phyloP scores from a whole-genome alignment of 768 basidiomycete species.

The Guyanaporus albipodus region DNA sequence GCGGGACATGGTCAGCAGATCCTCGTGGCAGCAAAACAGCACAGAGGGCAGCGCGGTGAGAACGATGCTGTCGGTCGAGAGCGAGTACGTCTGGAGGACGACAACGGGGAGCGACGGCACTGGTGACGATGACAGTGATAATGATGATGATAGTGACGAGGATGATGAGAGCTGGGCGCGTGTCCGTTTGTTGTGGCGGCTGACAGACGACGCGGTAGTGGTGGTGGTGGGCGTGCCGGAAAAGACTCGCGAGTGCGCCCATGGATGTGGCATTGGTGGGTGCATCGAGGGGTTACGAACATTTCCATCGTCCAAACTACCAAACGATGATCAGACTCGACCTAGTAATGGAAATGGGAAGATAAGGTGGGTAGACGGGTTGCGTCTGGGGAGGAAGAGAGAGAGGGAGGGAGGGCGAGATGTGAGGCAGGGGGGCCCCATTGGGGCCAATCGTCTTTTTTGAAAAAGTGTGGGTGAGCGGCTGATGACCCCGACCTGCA shows the following conservation, averaged over 20 bases:
- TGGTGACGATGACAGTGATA: constrained; percentile 11
- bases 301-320: too few species aligned
- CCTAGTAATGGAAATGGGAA: too few species aligned
- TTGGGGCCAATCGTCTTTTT: too few species aligned
- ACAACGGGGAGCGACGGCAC: constrained; percentile 34
- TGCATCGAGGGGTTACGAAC: constrained; percentile 7
- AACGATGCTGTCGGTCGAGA: constrained; percentile 48
- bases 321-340: too few species aligned
- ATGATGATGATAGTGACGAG: constrained; percentile 3
- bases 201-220: constrained; percentile 16
- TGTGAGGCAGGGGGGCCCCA: too few species aligned
- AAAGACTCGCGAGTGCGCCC: constrained; percentile 16
- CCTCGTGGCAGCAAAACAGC: constrained; percentile 75
- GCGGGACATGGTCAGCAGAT: constrained; percentile 61
- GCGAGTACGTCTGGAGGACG: constrained; percentile 57
- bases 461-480: too few species aligned
- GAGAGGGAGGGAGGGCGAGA: too few species aligned
- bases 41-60: constrained; percentile 55
- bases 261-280: constrained; percentile 16
- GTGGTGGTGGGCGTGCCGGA: constrained; percentile 23
- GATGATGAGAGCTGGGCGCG: constrained; percentile 11
- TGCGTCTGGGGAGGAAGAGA: too few species aligned
- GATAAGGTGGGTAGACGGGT: too few species aligned
- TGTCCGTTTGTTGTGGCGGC: constrained; percentile 20
- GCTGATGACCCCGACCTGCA: too few species aligned